Base-by-base conservation (phyloP, 2,329 filamentous ascomycete species). In the Neophaeococcomyces aloes region DNA sequence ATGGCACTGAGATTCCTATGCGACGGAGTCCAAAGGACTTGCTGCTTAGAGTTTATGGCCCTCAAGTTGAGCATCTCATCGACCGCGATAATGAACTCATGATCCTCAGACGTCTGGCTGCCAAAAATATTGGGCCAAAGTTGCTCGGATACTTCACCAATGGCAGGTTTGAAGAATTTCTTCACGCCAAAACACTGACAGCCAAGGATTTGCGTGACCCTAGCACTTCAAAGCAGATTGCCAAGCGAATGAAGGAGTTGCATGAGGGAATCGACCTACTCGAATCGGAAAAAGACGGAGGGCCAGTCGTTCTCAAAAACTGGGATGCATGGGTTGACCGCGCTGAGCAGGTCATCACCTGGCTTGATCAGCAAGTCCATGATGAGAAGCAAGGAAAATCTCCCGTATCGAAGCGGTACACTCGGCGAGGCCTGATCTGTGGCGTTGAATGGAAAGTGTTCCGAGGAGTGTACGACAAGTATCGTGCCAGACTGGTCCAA, bases 171-270 rank as follows among this genome's bases (percentile, higher is more conserved):
- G 91, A 98, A 64, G 83, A 98, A 61, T 96, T 81, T 59, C 84
- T 95, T 60, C 78, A 94, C 58, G 87, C 91, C 1, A 77, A 78
- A 29, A 81, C 91, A 1, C 73, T 98, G 32, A 89, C 81, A 0
- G 73, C 82, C 0, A 70, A 75, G 19, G 84, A 94, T 52, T 65
- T 98, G 35, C 81, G 86, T 29, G 77, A 85, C 25, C 76, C 85
- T 0, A 84, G 86, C 38, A 95, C 86, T 0, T 93, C 84, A 27
- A 83, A 77, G 57, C 85, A 94, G 59, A 98, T 98, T 58, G 89
- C 91, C 10, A 96, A 96, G 70, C 84, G 91, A 39, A 94, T 98
- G 86, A 76, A 88, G 50, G 91, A 98, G 63, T 72, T 98, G 29
- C 91, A 98, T 57, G 85, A 94, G 41, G 91, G 91, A 0, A 82